Evolutionary conservation across 169 alveolate genomes (phyloP).

Genomic region (Condylostoma magnum): DNA sequence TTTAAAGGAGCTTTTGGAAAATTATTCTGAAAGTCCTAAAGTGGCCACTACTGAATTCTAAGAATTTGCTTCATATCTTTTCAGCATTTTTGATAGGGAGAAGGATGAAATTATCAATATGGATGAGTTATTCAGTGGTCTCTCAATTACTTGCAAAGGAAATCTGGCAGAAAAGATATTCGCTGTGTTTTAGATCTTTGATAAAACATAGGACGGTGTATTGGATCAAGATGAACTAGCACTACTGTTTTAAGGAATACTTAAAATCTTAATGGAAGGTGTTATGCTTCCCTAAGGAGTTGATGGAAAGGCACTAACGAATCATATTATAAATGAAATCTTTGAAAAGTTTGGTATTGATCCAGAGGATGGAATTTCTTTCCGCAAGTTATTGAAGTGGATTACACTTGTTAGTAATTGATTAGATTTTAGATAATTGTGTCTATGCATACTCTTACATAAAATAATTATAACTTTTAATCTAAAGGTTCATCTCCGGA

Average conservation of each 20-base stretch:
- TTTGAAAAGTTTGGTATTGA: too few species aligned
- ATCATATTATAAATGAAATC: too few species aligned
- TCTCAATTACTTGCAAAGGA: slow-evolving; percentile 15
- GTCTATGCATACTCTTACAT: too few species aligned
- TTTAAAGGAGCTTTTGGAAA: not conserved
- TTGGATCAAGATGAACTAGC: not conserved
- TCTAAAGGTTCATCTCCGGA: too few species aligned
- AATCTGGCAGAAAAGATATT: not conserved
- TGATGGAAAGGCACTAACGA: too few species aligned
- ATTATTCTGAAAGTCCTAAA: not conserved
- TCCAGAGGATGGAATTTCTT: too few species aligned
- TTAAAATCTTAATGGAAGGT: not conserved
- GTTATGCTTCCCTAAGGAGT: too few species aligned
- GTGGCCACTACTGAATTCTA: not conserved
- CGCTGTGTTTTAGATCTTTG: not conserved
- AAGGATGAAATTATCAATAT: not conserved
- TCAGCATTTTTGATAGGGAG: not conserved
- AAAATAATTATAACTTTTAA: too few species aligned
- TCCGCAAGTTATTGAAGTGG: too few species aligned
- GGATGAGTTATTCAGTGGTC: slow-evolving; percentile 18
- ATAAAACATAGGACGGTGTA: slow-evolving; percentile 1
- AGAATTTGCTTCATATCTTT: not conserved
- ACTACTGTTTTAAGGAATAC: not conserved
- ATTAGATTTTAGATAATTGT: too few species aligned
- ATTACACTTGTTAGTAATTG: too few species aligned